Base-by-base conservation (phyloP, 176 grass and related monocot genomes). In the bread wheat (Triticum aestivum) region DNA sequence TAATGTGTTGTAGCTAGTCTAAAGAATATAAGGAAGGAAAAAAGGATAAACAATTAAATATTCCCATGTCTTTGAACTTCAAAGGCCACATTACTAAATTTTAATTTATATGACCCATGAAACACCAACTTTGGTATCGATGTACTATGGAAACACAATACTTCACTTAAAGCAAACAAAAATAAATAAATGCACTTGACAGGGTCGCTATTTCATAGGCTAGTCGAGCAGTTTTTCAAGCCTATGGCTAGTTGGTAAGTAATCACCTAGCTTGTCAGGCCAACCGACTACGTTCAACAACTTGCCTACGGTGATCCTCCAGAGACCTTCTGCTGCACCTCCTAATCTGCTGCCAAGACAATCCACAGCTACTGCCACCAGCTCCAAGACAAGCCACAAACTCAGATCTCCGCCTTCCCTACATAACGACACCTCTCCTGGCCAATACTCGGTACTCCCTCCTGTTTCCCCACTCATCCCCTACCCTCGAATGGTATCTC, bases 1-100 rank as follows among this genome's bases (percentile, higher is more conserved):
- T 69, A 69, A 82, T 7, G 42, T 38, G 47, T 9, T 71, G 77
- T 18, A 85, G 73, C 20, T 67, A 44, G 45, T 78, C 32, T 75
- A 39, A 79, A 79, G 42, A 8, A 29, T 27, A 65, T 20, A 80
- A 24, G 78, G 49, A 52, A 64, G 78, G 49, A 52, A 64, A 38
- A 65, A 80, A 65, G 37, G 37, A 41, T 37, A 44, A 80, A 45
- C 13, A 44, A 45, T 45, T 65, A 80, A 80, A 80, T 65, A 10
- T 82, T 69, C 65, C 42, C 27, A 34, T 11, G n/a, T 8, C 5
- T 49, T 44, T 20, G n/a, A 30, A 66, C 42, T 68, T 81, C 11
- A 18, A 24, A 67, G 29, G 18, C 4, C 24, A 52, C 62, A 77
- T 68, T 85, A 73, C 30, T 77, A 77, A 18, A 45, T 77, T 45